Evolutionary conservation across 139 green algal genomes (phyloP).

Genomic region (Yamagishiella unicocca): DNA sequence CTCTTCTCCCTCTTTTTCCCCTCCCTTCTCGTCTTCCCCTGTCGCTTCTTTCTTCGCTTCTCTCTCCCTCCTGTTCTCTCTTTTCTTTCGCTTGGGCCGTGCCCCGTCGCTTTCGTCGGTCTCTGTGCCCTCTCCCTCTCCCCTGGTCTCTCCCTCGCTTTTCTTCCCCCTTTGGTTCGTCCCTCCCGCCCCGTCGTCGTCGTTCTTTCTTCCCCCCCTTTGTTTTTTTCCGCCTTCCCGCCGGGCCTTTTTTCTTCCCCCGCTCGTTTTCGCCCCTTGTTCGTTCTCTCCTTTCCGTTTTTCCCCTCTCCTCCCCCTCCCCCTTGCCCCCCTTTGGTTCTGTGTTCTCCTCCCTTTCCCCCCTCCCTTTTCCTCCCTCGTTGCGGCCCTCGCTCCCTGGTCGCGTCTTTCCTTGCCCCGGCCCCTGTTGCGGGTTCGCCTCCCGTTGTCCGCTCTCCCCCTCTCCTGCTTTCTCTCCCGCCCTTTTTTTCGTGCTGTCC

Average conservation of each 20-base stretch:
- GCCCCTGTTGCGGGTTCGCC: neutral
- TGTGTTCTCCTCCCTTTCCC: neutral
- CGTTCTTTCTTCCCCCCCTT: neutral
- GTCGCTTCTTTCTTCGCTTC: neutral
- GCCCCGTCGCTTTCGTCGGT: neutral
- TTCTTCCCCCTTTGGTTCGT: neutral
- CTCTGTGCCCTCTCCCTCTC: neutral
- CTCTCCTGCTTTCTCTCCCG: too few relatives aligned
- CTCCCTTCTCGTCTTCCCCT: neutral
- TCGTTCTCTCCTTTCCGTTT: neutral
- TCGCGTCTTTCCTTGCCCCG: neutral
- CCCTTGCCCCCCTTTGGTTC: neutral
- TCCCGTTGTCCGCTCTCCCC: conserved; percentile 14
- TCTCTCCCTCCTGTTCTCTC: neutral
- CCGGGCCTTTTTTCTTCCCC: neutral
- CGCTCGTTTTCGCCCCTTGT: neutral
- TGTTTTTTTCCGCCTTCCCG: neutral
- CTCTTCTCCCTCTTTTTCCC: neutral
- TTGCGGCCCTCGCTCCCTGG: neutral
- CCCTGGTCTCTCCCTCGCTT: neutral
- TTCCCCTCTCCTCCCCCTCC: neutral
- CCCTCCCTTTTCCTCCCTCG: neutral
- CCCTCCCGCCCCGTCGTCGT: neutral
- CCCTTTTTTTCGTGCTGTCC: too few relatives aligned
- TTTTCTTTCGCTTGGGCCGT: neutral